phyloP scores from a whole-genome alignment of 164 flowering plant species.

The Cinnamomum micranthum region DNA sequence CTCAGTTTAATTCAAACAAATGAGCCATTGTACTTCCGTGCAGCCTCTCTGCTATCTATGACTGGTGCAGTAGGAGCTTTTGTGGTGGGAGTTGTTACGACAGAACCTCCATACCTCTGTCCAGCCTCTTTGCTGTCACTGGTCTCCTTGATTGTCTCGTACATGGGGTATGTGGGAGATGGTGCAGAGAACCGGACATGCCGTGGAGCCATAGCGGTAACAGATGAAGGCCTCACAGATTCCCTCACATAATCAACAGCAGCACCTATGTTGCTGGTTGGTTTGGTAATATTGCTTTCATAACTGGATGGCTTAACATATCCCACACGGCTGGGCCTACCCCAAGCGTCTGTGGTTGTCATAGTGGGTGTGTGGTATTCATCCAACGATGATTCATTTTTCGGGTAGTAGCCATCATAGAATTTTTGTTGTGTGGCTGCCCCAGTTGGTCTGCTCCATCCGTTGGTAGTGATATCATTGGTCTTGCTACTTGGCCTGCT shows the following conservation, averaged over 20 bases:
- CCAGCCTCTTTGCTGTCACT: constrained; percentile 20
- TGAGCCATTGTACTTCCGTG: constrained; percentile 12
- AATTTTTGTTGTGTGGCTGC: constrained; percentile 6
- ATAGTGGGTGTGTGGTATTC: not conserved
- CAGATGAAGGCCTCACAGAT: constrained; percentile 3
- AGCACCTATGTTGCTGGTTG: constrained; percentile 19
- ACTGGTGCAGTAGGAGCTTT: not conserved
- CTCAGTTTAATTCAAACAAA: constrained; percentile 1
- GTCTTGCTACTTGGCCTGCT: not conserved
- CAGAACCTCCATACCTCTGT: constrained; percentile 6
- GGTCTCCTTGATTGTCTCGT: constrained; percentile 3
- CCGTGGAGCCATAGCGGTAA: not conserved
- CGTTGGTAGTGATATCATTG: not conserved
- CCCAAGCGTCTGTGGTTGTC: constrained; percentile 17
- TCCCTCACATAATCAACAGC: constrained; percentile 15
- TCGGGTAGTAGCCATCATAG: not conserved
- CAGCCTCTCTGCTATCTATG: constrained; percentile 18
- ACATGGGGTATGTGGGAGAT: constrained; percentile 10
- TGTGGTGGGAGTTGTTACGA: constrained; percentile 3
- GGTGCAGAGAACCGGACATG: constrained; percentile 8
- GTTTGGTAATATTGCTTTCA: constrained; percentile 10
- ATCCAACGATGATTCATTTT: not conserved
- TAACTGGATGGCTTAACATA: constrained; percentile 20
- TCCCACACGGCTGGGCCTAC: constrained; percentile 21
- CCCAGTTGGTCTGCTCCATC: constrained; percentile 4